phyloP scores from a whole-genome alignment of 1,284 basidiomycete genomes.

The Leccinum olivaceoglutinosum region DNA sequence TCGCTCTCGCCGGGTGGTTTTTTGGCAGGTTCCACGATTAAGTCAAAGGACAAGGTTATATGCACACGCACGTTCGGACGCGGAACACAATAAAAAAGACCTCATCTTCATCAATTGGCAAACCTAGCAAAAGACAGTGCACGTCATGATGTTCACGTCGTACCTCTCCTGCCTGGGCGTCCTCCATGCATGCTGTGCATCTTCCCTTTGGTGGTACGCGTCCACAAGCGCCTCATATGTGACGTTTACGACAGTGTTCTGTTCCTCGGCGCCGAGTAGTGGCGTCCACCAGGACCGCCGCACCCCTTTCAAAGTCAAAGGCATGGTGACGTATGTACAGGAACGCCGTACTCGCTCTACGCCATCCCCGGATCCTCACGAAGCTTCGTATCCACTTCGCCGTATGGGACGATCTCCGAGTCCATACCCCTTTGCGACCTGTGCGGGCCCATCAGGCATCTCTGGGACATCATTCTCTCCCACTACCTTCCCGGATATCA shows the following conservation, averaged over 20 bases:
- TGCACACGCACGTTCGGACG: not conserved
- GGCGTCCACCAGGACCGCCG: conserved; percentile 8
- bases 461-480: conserved; percentile 52
- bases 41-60: too few relatives aligned
- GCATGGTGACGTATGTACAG: conserved; percentile 29
- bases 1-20: conserved; percentile 19
- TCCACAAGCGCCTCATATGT: conserved; percentile 24
- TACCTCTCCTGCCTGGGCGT: conserved; percentile 21
- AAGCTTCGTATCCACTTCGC: conserved; percentile 36
- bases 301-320: conserved; percentile 14
- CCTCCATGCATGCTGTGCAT: conserved; percentile 26
- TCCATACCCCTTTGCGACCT: conserved; percentile 41
- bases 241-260: not conserved
- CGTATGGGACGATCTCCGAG: conserved; percentile 47
- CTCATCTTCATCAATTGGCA: conserved; percentile 29
- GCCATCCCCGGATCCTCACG: conserved; percentile 39
- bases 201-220: conserved; percentile 1
- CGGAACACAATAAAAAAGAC: not conserved
- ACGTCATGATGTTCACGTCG: conserved; percentile 11
- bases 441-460: conserved; percentile 36
- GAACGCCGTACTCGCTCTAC: conserved; percentile 27
- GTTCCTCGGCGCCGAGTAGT: conserved; percentile 13
- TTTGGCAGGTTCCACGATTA: conserved; percentile 9
- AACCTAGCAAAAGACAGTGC: conserved; percentile 29
- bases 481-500: conserved; percentile 57